These are phyloP conservation scores for Paecilomyces fulvus DNA, from an alignment of 2,329 filamentous ascomycete genomes.

Conservation along the genomic window DNA sequence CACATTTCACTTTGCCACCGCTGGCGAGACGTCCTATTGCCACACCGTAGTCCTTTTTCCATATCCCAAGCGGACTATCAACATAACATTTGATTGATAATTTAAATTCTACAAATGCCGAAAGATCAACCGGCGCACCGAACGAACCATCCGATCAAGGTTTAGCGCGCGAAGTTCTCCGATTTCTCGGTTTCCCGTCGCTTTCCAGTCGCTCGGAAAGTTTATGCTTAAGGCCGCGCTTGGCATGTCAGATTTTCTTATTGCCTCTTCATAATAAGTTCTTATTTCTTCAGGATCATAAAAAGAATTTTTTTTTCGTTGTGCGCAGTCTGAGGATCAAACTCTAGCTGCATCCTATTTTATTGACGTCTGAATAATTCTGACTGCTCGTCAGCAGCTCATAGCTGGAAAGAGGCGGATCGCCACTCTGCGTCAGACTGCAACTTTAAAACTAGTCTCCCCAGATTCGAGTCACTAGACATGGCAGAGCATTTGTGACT, in stretches of 20 bases:
- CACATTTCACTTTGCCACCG: too few species aligned
- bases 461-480: neutral
- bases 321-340: neutral
- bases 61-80: too few species aligned
- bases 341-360: neutral
- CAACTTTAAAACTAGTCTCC: neutral
- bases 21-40: too few species aligned
- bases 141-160: neutral
- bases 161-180: neutral
- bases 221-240: neutral
- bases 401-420: neutral
- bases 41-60: too few species aligned
- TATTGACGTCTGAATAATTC: neutral
- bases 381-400: neutral
- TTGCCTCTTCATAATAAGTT: neutral
- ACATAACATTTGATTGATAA: too few species aligned
- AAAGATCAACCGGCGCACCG: neutral
- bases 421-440: neutral
- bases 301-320: neutral
- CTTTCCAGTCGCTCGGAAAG: neutral
- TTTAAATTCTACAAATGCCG: neutral
- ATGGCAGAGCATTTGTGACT: neutral
- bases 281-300: neutral
- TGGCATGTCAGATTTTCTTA: neutral
- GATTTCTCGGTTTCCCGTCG: neutral